A percentile compares a stretch with the other conserved stretches of the same genome.
phyloP scores from a whole-genome alignment of 345 rosid genomes.

The Corchorus capsularis region DNA sequence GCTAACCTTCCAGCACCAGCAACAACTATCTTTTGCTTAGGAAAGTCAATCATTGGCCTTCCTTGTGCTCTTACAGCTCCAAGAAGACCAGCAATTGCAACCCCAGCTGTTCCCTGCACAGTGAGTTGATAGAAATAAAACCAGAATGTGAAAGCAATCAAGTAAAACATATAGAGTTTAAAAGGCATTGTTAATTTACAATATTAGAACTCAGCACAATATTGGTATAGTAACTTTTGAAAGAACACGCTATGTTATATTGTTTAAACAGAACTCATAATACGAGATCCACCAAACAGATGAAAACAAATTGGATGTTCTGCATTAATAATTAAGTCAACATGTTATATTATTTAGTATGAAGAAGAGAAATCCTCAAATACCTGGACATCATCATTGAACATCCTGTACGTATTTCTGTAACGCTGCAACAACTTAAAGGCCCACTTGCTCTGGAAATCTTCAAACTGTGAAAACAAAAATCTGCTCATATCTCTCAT shows the following conservation, averaged over 20 bases:
- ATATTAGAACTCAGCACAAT: neutral
- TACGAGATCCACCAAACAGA: slow-evolving; percentile 5
- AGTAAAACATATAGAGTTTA: neutral
- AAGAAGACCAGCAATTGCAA: slow-evolving; percentile 96
- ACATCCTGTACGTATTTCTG: slow-evolving; percentile 82
- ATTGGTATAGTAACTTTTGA: neutral
- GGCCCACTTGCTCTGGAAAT: slow-evolving; percentile 99
- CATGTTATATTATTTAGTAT: neutral
- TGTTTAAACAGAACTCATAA: neutral
- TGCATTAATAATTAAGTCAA: neutral
- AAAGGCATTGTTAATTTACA: neutral
- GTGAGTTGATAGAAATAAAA: slow-evolving; percentile 13
- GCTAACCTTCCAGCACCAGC: slow-evolving; percentile 98
- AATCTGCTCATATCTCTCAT: slow-evolving; percentile 13
- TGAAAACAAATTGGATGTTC: slow-evolving; percentile 6
- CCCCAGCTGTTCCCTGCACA: slow-evolving; percentile 94
- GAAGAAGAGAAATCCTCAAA: slow-evolving; percentile 21
- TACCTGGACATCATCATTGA: slow-evolving; percentile 99
- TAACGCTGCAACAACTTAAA: slow-evolving; percentile 93
- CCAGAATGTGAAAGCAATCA: neutral
- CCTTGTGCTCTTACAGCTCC: slow-evolving; percentile 99
- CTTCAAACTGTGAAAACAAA: slow-evolving; percentile 75
- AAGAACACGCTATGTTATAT: neutral
- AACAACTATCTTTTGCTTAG: slow-evolving; percentile 95
- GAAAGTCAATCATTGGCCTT: slow-evolving; percentile 93